phyloP scores from a whole-genome alignment of 2,329 filamentous ascomycete species.

The Fusarium udum region DNA sequence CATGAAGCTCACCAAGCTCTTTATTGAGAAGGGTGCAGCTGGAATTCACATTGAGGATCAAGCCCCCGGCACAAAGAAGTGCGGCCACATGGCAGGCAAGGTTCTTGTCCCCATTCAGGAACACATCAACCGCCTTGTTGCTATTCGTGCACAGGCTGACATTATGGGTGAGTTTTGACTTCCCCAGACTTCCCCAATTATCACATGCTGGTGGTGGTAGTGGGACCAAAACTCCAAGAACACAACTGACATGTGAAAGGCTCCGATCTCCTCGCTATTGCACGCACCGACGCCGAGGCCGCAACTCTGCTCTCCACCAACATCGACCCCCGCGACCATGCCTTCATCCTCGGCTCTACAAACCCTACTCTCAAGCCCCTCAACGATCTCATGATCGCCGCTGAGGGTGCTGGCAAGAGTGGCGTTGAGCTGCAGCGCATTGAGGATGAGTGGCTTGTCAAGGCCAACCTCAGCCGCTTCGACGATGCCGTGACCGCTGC shows the following conservation, averaged over 20 bases:
- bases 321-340: conserved; percentile 94
- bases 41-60: conserved; percentile 99
- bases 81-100: conserved; percentile 99
- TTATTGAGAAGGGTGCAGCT: conserved; percentile 94
- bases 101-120: conserved; percentile 96
- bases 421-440: conserved; percentile 87
- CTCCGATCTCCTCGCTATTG: conserved; percentile 86
- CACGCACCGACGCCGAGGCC: conserved; percentile 96
- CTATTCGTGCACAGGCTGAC: conserved; percentile 96
- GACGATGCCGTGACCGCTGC: conserved; percentile 86
- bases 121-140: conserved; percentile 97
- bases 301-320: conserved; percentile 96
- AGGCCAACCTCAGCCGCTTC: conserved; percentile 87
- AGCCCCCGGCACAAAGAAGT: conserved; percentile 98
- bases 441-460: conserved; percentile 85
- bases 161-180: conserved; percentile 79
- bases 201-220: conserved; percentile 20
- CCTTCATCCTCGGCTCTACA: conserved; percentile 89
- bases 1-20: conserved; percentile 99
- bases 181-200: conserved; percentile 9
- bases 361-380: conserved; percentile 86
- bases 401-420: conserved; percentile 81
- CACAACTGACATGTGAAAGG: conserved; percentile 56
- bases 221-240: background rate
- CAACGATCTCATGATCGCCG: conserved; percentile 88